A percentile compares a stretch with the other conserved stretches of the same genome.
phyloP scores from a whole-genome alignment of 257 asterid species.

The Nicotiana attenuata region DNA sequence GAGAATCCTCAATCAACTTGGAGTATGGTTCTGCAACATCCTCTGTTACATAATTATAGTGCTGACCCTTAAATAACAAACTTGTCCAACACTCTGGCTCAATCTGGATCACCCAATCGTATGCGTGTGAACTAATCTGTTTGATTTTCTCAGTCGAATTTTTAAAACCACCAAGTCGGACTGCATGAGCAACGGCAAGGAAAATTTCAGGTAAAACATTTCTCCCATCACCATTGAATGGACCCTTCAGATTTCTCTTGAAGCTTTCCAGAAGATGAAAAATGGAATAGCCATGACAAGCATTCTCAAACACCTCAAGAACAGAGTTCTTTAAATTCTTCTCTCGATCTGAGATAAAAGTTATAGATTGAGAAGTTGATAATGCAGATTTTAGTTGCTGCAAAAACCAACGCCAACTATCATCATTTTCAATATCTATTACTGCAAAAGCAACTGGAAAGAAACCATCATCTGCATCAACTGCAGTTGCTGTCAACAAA shows the following conservation, averaged over 20 bases:
- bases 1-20: slow-evolving; percentile 57
- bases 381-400: slow-evolving; percentile 65
- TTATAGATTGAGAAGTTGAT: slow-evolving; percentile 44
- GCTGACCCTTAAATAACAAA: slow-evolving; percentile 58
- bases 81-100: slow-evolving; percentile 74
- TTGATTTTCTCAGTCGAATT: slow-evolving; percentile 60
- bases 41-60: slow-evolving; percentile 47
- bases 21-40: slow-evolving; percentile 61
- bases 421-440: slow-evolving; percentile 61
- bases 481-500: slow-evolving; percentile 66
- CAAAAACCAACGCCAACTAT: slow-evolving; percentile 79
- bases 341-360: slow-evolving; percentile 78
- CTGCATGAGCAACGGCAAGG: slow-evolving; percentile 68
- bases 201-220: slow-evolving; percentile 65
- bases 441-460: slow-evolving; percentile 79
- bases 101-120: slow-evolving; percentile 60
- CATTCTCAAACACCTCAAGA: slow-evolving; percentile 54
- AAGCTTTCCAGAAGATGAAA: slow-evolving; percentile 79
- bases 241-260: slow-evolving; percentile 71
- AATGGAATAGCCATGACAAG: slow-evolving; percentile 71
- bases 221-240: slow-evolving; percentile 74
- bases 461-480: slow-evolving; percentile 82
- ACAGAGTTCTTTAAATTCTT: slow-evolving; percentile 48
- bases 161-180: slow-evolving; percentile 47
- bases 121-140: slow-evolving; percentile 55